Conservation (phyloP, 495 filamentous ascomycete species). For the Talaromyces proteolyticus region DNA sequence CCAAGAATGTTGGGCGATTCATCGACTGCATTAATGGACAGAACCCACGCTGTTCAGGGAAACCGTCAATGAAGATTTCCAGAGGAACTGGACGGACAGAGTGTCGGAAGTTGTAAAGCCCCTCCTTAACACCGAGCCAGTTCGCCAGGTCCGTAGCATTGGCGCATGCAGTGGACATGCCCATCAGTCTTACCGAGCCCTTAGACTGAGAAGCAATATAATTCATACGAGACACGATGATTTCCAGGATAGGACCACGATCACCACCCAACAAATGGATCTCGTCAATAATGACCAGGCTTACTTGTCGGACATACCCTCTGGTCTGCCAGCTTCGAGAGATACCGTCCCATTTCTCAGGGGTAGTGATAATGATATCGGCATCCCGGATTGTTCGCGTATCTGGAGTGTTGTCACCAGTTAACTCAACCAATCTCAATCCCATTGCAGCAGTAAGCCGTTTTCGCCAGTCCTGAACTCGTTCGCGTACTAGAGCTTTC, state of each 20-base stretch:
- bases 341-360: slow-evolving; percentile 99
- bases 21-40: slow-evolving; percentile 98
- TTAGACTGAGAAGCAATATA: slow-evolving; percentile 93
- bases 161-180: slow-evolving; percentile 97
- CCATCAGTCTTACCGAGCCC: slow-evolving; percentile 80
- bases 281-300: slow-evolving; percentile 96
- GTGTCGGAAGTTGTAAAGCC: slow-evolving; percentile 95
- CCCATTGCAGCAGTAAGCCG: slow-evolving; percentile 82
- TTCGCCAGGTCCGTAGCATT: slow-evolving; percentile 92
- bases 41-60: slow-evolving; percentile 91
- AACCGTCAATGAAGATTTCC: slow-evolving; percentile 95
- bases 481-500: slow-evolving; percentile 96
- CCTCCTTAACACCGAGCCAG: slow-evolving; percentile 97
- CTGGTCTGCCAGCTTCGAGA: slow-evolving; percentile 96
- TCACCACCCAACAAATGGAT: slow-evolving; percentile 96
- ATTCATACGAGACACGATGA: slow-evolving; percentile 98
- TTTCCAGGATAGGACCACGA: slow-evolving; percentile 94
- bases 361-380: slow-evolving; percentile 97
- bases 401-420: slow-evolving; percentile 96
- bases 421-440: slow-evolving; percentile 89
- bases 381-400: slow-evolving; percentile 90
- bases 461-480: slow-evolving; percentile 90
- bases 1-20: slow-evolving; percentile 95
- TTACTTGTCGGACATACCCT: slow-evolving; percentile 91
- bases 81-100: slow-evolving; percentile 95